A percentile compares a stretch with the other conserved stretches of the same genome.
Evolutionary conservation across 2,329 filamentous ascomycete species (phyloP).

Genomic region (Acrodontium crateriforme): DNA sequence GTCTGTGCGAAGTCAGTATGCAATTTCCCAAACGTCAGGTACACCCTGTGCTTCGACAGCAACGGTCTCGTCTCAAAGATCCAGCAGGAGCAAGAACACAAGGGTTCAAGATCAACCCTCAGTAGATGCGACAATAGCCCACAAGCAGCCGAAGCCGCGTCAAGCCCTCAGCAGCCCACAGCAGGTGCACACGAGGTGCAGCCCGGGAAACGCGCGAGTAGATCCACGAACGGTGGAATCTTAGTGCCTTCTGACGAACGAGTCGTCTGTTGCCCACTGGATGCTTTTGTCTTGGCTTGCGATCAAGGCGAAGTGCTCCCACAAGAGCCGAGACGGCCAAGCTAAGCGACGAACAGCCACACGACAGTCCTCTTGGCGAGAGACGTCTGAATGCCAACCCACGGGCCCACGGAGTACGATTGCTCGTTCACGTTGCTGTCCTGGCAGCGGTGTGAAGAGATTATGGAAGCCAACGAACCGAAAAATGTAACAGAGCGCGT

Average conservation of each 20-base stretch:
- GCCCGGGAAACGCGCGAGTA: conserved; percentile 20
- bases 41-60: no score
- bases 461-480: conserved; percentile 16
- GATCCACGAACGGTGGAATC: conserved; percentile 13
- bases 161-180: conserved; percentile 24
- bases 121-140: conserved; percentile 21
- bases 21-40: conserved; percentile 6
- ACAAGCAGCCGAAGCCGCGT: conserved; percentile 18
- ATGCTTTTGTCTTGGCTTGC: conserved; percentile 15
- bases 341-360: conserved; percentile 15
- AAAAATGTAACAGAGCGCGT: conserved; percentile 6
- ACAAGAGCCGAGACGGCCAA: conserved; percentile 32
- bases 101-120: conserved; percentile 29
- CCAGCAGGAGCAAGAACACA: conserved; percentile 22
- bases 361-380: conserved; percentile 9
- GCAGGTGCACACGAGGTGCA: conserved; percentile 11
- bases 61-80: conserved; percentile 25
- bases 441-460: conserved; percentile 13
- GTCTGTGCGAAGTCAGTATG: conserved; percentile 13
- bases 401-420: conserved; percentile 4
- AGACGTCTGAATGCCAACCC: conserved; percentile 4
- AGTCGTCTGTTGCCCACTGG: conserved; percentile 27
- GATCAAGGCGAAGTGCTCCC: conserved; percentile 38
- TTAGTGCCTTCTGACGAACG: conserved; percentile 27
- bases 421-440: conserved; percentile 3